Base-by-base conservation (phyloP, 140 eudicot species). In the Senecio squalidus region DNA sequence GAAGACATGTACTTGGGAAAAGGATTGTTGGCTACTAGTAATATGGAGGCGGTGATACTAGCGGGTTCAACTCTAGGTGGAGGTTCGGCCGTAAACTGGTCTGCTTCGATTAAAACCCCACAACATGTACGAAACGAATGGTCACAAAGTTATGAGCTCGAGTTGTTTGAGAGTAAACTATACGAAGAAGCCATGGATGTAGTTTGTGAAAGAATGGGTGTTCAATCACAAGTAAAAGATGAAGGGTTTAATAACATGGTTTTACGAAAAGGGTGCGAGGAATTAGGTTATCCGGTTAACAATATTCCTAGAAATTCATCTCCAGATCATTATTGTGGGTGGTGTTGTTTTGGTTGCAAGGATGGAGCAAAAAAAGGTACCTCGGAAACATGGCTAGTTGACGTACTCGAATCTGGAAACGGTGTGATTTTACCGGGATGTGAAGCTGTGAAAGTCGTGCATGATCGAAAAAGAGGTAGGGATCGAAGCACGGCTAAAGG, bases 31-130 rank as follows among this genome's bases (percentile, higher is more conserved):
- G 88, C 84, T 16, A 82, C 85, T 3, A 57, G 60, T 3, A 67
- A 82, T 24, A 74, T 79, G 85, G 88, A 79, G 24, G 74, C 82
- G 3, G 55, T 76, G 13, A 25, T 86, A 15, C 85, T 86, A 0
- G 88, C 95, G 0, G 95, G 88, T 1, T 77, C 95, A 29, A 86
- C 95, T 0, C 79, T 86, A 0, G 95, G 95, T 3, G 96, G 96
- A 1, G 96, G 96, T 4, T 78, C 96, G 1, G 24, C 96, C 1
- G 55, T 88, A 3, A 88, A 88, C 68, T 88, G 96, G 96, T 74
- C 87, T 0, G 96, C 96, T 1, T 81, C 96, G 3, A 76, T 88
- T 3, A 54, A 66, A 28, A 84, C 96, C 7, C 96, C 96, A 3
- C 14, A 55, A 24, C 90, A 84, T 17, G 88, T 88, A 4, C 34